Evolutionary conservation across 164 flowering plant species (phyloP).

Genomic region (Vitis riparia): DNA sequence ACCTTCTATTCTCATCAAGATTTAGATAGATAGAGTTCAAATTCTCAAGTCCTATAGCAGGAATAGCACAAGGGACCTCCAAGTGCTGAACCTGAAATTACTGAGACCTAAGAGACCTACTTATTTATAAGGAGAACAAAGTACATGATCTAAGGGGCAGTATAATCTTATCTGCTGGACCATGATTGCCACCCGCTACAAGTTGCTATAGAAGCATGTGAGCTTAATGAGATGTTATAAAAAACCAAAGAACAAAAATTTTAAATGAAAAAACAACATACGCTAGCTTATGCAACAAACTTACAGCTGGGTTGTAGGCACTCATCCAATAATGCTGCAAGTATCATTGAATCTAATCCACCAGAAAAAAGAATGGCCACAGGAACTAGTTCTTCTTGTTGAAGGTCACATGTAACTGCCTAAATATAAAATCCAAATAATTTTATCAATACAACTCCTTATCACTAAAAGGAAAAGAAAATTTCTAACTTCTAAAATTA

Average conservation of each 20-base stretch:
- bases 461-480: not conserved
- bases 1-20: too few relatives aligned
- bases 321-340: conserved; percentile 80
- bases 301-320: conserved; percentile 75
- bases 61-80: too few relatives aligned
- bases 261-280: not conserved
- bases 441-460: not conserved
- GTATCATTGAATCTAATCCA: conserved; percentile 95
- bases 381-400: conserved; percentile 43
- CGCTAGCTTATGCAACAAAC: conserved; percentile 18
- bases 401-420: conserved; percentile 15
- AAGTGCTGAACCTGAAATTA: too few relatives aligned
- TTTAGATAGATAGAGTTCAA: too few relatives aligned
- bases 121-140: too few relatives aligned
- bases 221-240: not conserved
- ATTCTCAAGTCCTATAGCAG: too few relatives aligned
- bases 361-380: conserved; percentile 96
- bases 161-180: too few relatives aligned
- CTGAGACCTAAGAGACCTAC: too few relatives aligned
- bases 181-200: not conserved
- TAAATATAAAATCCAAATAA: conserved; percentile 5
- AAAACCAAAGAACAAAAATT: conserved; percentile 1
- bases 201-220: not conserved
- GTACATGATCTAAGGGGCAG: too few relatives aligned
- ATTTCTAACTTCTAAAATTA: not conserved